Base-by-base conservation (phyloP, 2,329 filamentous ascomycete genomes). In the Penicillium brevicompactum region DNA sequence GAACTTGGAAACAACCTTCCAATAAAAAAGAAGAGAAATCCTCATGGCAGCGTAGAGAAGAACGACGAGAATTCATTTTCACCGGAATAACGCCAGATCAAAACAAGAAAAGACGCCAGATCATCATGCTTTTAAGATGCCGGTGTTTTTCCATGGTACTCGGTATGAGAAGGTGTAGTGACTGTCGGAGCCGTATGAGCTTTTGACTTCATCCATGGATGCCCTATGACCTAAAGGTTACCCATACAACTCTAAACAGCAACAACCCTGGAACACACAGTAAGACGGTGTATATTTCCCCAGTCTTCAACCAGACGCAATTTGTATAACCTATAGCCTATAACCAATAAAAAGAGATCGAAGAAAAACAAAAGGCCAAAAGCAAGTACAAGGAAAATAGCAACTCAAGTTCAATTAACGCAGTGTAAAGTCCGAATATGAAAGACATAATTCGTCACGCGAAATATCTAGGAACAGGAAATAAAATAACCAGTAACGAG, bases 361-460 rank as follows among this genome's bases (percentile, higher is more conserved):
- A 27, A 27, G 8, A 27, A 8, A 27, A 27, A 27, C 24, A 27
- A 27, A 6, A 27, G 8, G n/a, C 5, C 10, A 48, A n/a, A 5
- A 11, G 16, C 13, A 49, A 34, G 30, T 11, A 50, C 21, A 21
- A 41, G 16, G 16, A 44, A 11, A 27, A 34, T 44, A 30, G 32
- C 48, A 51, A 44, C 13, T 22, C 38, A 21, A 27, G 7, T 48
- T 52, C 50, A 34, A 48, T 52, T 48, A 49, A 53, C 30, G 32
- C 24, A 42, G 18, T 55, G 41, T 46, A 41, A 24, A 49, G 38
- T 46, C 51, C 41, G 47, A 45, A 51, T 54, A 54, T 50, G 52
- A 22, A 41, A 49, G 51, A 49, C 41, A 50, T 50, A 38, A 54
- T 54, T 54, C 52, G 16, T 54, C 52, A 51, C 41, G 51, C 46